Percentiles rank a stretch among this genome's conserved stretches.
Conservation (phyloP, 2,329 filamentous ascomycete species). For the Microcyclosporella mali region DNA sequence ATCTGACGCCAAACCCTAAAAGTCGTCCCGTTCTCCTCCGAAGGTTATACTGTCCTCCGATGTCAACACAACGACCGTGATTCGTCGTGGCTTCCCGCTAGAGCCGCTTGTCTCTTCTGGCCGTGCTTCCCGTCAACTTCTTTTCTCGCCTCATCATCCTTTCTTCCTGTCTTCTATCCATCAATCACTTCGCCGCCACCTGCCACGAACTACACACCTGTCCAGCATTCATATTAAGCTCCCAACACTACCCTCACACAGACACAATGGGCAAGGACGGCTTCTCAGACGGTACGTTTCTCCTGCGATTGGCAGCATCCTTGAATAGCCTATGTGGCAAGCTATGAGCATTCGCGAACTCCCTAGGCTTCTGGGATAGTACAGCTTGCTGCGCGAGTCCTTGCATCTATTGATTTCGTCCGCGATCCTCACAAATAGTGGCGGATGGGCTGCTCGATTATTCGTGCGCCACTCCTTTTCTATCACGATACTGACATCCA, state of each 20-base stretch:
- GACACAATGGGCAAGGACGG: slow-evolving; percentile 35
- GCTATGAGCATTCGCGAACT: too few species aligned
- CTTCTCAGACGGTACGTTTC: slow-evolving; percentile 32
- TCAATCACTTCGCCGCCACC: not conserved
- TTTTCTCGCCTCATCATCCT: slow-evolving; percentile 2
- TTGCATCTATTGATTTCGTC: too few species aligned
- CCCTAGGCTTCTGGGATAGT: too few species aligned
- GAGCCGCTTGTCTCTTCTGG: not conserved
- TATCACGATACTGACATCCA: slow-evolving; percentile 6
- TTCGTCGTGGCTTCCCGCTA: not conserved
- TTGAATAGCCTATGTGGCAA: not conserved
- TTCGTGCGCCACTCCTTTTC: not conserved
- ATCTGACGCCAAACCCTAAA: too few species aligned
- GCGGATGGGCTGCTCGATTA: too few species aligned
- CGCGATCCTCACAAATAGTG: too few species aligned
- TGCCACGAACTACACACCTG: not conserved
- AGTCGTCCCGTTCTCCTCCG: too few species aligned
- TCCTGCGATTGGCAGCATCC: not conserved
- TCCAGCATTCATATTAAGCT: not conserved
- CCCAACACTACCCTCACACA: slow-evolving; percentile 6
- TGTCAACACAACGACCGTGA: not conserved
- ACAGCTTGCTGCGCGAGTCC: too few species aligned
- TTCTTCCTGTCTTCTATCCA: slow-evolving; percentile 1
- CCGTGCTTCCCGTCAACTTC: not conserved
- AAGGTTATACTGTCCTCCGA: too few species aligned